Evolutionary conservation across 805 yeast species (phyloP).

Genomic region (Saturnispora kantuleensis): DNA sequence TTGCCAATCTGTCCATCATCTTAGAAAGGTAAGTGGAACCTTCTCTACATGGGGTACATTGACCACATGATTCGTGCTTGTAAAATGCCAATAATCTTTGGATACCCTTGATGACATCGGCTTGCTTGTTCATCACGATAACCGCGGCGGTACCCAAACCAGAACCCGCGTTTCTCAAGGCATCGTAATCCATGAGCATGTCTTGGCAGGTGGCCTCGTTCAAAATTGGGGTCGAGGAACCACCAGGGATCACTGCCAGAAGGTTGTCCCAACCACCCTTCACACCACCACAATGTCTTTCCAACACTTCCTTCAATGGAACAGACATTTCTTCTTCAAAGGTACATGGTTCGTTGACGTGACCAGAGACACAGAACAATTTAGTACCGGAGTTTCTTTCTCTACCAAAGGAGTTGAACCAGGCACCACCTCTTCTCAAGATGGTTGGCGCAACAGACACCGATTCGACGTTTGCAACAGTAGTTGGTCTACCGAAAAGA

Average conservation of each 20-base stretch:
- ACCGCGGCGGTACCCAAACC: conserved; percentile 92
- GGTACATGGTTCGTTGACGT: conserved; percentile 86
- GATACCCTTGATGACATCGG: conserved; percentile 77
- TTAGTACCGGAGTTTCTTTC: conserved; percentile 80
- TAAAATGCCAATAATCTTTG: conserved; percentile 78
- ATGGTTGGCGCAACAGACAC: conserved; percentile 87
- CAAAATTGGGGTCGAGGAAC: conserved; percentile 78
- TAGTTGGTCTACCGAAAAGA: conserved; percentile 81
- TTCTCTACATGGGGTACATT: conserved; percentile 91
- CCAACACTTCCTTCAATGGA: conserved; percentile 71
- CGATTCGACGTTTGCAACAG: conserved; percentile 87
- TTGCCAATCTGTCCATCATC: conserved; percentile 74
- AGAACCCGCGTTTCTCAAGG: conserved; percentile 73
- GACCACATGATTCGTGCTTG: conserved; percentile 91
- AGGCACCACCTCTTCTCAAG: conserved; percentile 78
- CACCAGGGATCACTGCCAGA: conserved; percentile 83
- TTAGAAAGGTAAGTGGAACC: conserved; percentile 80
- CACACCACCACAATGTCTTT: conserved; percentile 85
- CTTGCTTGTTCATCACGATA: conserved; percentile 80
- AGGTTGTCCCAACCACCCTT: conserved; percentile 91
- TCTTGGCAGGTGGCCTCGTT: conserved; percentile 57
- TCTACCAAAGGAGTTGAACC: conserved; percentile 80
- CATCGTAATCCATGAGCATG: conserved; percentile 81
- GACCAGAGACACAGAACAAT: conserved; percentile 80
- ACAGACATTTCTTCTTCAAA: conserved; percentile 93